A percentile compares a stretch with the other conserved stretches of the same genome.
Conservation (phyloP, 495 filamentous ascomycete species). For the Podospora australis region DNA sequence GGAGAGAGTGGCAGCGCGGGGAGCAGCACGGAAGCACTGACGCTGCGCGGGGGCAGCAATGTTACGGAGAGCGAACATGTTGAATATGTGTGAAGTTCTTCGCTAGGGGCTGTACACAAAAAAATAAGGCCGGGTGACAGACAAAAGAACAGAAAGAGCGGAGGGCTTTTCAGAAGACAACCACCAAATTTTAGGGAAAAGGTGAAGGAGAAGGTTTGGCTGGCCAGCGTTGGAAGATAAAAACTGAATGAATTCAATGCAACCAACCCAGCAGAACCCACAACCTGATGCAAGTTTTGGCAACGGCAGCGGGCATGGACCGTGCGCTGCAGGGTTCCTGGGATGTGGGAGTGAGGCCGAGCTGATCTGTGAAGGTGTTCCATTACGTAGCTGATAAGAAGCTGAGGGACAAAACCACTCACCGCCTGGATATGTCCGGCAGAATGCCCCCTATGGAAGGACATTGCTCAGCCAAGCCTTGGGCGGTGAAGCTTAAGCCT, state of each 20-base stretch:
- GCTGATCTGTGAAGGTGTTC: constrained; percentile 4
- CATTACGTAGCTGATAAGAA: constrained; percentile 7
- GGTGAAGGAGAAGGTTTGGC: not conserved
- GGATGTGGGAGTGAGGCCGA: constrained; percentile 6
- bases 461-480: not conserved
- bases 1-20: constrained; percentile 40
- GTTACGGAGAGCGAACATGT: constrained; percentile 47
- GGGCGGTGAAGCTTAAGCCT: not conserved
- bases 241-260: constrained; percentile 13
- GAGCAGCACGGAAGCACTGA: constrained; percentile 42
- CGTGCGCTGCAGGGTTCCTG: constrained; percentile 8
- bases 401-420: not conserved
- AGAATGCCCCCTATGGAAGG: not conserved
- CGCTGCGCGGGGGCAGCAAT: constrained; percentile 46
- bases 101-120: constrained; percentile 3
- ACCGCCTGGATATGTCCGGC: not conserved
- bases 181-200: constrained; percentile 4
- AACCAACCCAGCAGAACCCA: constrained; percentile 13
- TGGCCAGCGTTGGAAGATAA: constrained; percentile 7
- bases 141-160: constrained; percentile 4
- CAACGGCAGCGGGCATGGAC: constrained; percentile 7
- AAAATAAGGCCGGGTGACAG: not conserved
- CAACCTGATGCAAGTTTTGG: constrained; percentile 13
- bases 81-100: constrained; percentile 12
- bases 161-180: not conserved